Conservation (phyloP, 2,329 filamentous ascomycete species). For the Aaosphaeria pasadenensis region DNA sequence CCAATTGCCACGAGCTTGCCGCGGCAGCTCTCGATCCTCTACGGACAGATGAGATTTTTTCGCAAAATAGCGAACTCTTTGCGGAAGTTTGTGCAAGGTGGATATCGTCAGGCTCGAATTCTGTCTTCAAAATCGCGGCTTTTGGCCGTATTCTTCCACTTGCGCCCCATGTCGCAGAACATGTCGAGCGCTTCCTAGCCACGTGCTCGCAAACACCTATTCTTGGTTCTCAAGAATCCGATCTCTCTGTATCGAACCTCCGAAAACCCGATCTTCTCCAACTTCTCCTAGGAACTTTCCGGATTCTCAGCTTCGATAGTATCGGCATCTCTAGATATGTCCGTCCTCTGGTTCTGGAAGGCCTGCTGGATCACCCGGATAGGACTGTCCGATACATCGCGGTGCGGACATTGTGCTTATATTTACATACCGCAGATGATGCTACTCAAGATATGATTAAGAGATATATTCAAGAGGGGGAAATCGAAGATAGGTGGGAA, state of each 20-base stretch:
- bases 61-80: conserved; percentile 71
- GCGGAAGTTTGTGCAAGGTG: conserved; percentile 82
- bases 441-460: conserved; percentile 70
- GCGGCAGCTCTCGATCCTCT: conserved; percentile 55
- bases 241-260: background rate
- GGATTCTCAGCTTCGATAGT: conserved; percentile 75
- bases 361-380: conserved; percentile 60
- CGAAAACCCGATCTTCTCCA: background rate
- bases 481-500: conserved; percentile 71
- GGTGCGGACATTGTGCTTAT: conserved; percentile 74
- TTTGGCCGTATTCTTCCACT: conserved; percentile 80
- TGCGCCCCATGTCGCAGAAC: conserved; percentile 73
- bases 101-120: conserved; percentile 50
- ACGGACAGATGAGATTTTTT: conserved; percentile 71
- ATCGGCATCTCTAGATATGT: conserved; percentile 64
- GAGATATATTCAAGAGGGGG: conserved; percentile 61
- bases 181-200: conserved; percentile 56
- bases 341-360: conserved; percentile 65
- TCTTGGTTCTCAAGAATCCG: conserved; percentile 10
- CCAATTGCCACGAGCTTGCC: conserved; percentile 26
- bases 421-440: conserved; percentile 75
- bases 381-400: conserved; percentile 73
- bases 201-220: conserved; percentile 24
- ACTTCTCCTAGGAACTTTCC: conserved; percentile 66
- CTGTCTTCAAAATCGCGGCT: conserved; percentile 55